A percentile compares a stretch with the other conserved stretches of the same genome.
These are phyloP conservation scores for Ormosia semicastrata DNA, from an alignment of 306 rosid species.

Conservation along the genomic window DNA sequence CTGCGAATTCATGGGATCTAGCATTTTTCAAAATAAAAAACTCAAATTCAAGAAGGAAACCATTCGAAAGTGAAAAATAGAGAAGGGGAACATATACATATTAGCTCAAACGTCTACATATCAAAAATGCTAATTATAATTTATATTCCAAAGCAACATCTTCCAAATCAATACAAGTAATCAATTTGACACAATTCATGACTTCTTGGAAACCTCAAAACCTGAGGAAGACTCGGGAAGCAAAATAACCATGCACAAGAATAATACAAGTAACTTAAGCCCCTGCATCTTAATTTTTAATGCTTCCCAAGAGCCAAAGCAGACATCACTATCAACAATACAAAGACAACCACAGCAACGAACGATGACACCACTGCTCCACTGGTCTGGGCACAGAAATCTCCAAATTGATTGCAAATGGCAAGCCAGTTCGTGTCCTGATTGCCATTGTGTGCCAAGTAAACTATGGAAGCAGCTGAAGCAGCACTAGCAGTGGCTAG, in stretches of 20 bases:
- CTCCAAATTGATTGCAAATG: conserved; percentile 75
- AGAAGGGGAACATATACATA: neutral
- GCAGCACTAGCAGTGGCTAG: conserved; percentile 63
- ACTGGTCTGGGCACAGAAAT: conserved; percentile 64
- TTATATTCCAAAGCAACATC: conserved; percentile 18
- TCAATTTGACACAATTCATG: conserved; percentile 5
- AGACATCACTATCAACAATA: conserved; percentile 58
- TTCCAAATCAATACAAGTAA: conserved; percentile 6
- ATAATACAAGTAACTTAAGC: neutral
- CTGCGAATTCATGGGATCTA: no score
- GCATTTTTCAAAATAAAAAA: no score
- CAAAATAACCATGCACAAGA: neutral
- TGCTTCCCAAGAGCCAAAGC: conserved; percentile 59
- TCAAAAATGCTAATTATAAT: neutral
- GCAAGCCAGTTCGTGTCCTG: conserved; percentile 80
- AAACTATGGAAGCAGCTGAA: conserved; percentile 76
- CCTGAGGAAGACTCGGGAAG: neutral
- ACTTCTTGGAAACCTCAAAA: neutral
- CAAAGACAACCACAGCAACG: conserved; percentile 43
- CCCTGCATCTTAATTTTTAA: neutral
- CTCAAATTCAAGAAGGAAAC: no score
- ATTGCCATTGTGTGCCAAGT: conserved; percentile 84
- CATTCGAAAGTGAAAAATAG: no score
- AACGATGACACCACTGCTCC: conserved; percentile 70
- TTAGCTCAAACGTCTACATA: neutral